A percentile compares a stretch with the other conserved stretches of the same genome.
Conservation (phyloP, 768 basidiomycete genomes). For the Tylopilus sp. region DNA sequence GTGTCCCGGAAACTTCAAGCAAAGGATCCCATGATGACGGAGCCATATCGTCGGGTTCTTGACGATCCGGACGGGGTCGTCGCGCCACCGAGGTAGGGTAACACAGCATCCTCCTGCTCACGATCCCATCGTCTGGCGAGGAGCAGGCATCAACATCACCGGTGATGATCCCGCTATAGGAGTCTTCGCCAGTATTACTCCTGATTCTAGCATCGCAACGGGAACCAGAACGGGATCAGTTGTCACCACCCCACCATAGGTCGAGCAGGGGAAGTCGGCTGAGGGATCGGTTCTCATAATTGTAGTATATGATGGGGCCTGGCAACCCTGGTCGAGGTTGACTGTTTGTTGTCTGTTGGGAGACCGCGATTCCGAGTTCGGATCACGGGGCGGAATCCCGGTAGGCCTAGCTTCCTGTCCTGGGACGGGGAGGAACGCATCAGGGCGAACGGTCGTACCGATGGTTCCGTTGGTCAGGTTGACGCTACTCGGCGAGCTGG, state of each 20-base stretch:
- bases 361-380: not conserved
- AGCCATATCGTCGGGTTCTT: too few species aligned
- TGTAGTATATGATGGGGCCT: not conserved
- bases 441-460: too few species aligned
- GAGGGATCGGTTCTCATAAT: not conserved
- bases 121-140: not conserved
- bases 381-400: not conserved
- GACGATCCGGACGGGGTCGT: not conserved
- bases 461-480: constrained; percentile 9
- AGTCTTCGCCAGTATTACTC: not conserved
- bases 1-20: not conserved
- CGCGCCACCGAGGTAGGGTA: too few species aligned
- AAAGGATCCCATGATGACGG: constrained; percentile 2
- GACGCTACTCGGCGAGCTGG: not conserved
- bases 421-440: constrained; percentile 13
- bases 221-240: too few species aligned
- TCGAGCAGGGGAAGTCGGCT: not conserved
- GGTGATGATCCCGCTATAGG: too few species aligned
- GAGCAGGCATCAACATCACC: not conserved
- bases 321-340: not conserved
- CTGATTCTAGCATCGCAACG: too few species aligned
- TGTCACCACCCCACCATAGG: too few species aligned
- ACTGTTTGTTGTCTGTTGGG: not conserved
- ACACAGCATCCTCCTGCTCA: not conserved
- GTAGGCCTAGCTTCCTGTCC: not conserved